A percentile compares a stretch with the other conserved stretches of the same genome.
Conservation (phyloP, 2,329 filamentous ascomycete genomes). For the Fusarium ambrosium region DNA sequence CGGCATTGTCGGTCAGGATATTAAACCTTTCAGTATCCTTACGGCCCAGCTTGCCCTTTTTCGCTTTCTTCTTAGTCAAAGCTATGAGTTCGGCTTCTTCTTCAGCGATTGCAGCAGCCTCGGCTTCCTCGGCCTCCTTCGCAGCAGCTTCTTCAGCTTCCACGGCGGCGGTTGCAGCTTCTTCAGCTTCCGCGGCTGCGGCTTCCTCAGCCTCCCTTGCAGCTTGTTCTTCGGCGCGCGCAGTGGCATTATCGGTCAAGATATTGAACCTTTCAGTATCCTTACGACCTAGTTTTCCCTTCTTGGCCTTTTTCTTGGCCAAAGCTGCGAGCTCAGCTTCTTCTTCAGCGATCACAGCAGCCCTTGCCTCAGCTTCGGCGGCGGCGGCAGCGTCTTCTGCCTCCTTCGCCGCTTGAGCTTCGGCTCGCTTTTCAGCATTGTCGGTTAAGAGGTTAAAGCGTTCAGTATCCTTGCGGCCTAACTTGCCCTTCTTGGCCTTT, state of each 20-base stretch:
- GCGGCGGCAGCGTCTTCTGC: slow-evolving; percentile 33
- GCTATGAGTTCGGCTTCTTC: slow-evolving; percentile 57
- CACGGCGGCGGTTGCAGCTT: slow-evolving; percentile 1
- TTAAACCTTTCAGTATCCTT: slow-evolving; percentile 40
- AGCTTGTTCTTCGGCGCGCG: slow-evolving; percentile 38
- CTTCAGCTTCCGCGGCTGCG: slow-evolving; percentile 45
- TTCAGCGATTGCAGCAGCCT: slow-evolving; percentile 42
- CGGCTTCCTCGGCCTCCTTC: too few relatives aligned
- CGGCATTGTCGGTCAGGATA: slow-evolving; percentile 21
- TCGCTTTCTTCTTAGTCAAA: slow-evolving; percentile 53
- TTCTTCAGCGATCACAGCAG: slow-evolving; percentile 42
- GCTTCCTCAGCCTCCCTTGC: slow-evolving; percentile 42
- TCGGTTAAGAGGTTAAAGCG: slow-evolving; percentile 34
- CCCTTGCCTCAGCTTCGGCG: slow-evolving; percentile 32
- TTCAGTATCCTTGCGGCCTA: slow-evolving; percentile 45
- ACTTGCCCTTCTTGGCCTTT: slow-evolving; percentile 47
- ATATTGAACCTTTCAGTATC: slow-evolving; percentile 38
- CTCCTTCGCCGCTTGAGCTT: slow-evolving; percentile 47
- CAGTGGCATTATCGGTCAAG: slow-evolving; percentile 30
- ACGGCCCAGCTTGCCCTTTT: slow-evolving; percentile 50
- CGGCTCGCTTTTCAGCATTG: slow-evolving; percentile 44
- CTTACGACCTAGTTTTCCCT: slow-evolving; percentile 46
- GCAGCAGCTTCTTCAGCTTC: too few relatives aligned
- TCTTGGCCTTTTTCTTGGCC: slow-evolving; percentile 54
- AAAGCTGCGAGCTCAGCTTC: slow-evolving; percentile 58